Conservation (phyloP, 176 grass and related monocot species). For the Phyllostachys edulis region DNA sequence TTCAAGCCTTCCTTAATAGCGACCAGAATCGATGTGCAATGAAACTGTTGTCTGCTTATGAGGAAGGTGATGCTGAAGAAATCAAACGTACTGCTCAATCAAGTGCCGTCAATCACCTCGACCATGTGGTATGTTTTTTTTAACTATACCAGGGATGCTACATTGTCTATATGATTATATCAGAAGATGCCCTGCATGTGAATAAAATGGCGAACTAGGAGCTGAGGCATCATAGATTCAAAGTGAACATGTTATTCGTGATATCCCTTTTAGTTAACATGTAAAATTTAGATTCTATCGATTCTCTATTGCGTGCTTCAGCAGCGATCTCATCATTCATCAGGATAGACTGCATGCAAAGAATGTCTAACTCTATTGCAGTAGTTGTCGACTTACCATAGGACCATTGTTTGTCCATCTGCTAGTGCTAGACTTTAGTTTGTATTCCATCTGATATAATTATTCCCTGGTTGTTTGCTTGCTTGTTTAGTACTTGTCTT, state of each 20-base stretch:
- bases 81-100: conserved; percentile 69
- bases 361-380: not conserved
- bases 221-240: not conserved
- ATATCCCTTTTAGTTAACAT: not conserved
- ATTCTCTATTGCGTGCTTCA: not conserved
- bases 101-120: conserved; percentile 79
- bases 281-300: not conserved
- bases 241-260: not conserved
- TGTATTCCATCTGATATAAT: not conserved
- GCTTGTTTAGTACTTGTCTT: not conserved
- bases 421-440: not conserved
- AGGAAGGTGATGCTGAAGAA: conserved; percentile 85
- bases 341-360: not conserved
- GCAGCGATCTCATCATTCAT: not conserved
- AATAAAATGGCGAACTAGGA: not conserved
- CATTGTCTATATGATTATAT: not conserved
- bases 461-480: not conserved
- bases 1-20: conserved; percentile 77
- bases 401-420: not conserved
- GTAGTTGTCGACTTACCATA: not conserved
- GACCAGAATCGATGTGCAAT: conserved; percentile 82
- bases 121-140: conserved; percentile 74
- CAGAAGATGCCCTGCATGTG: not conserved
- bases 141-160: not conserved
- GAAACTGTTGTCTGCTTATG: conserved; percentile 83